Evolutionary conservation across 345 rosid species (phyloP), one percentile per base, ranked within the genome.

Genomic region (Brassica incana): DNA sequence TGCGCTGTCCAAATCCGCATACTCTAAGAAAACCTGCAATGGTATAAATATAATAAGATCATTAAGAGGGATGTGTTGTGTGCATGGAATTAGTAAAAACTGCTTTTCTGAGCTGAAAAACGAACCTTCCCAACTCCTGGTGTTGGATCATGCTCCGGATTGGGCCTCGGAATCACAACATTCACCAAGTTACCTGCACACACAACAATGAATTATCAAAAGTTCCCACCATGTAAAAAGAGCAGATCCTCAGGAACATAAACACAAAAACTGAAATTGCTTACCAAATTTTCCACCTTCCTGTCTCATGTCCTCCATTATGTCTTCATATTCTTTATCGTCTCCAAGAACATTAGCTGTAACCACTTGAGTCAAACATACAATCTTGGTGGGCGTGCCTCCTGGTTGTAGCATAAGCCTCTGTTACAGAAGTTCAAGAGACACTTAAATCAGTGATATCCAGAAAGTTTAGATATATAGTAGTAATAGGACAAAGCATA

Each of bases 351-450:
- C 97, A 84, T 93, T 94, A 40, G 73, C 88, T 74, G 82, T 74
- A 75, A 93, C 93, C 10, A 94, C 99, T 87, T 90, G 91, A 62
- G 99, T 90, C 69, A 96, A 86, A 84, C 97, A 90, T 14, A 95
- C 94, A 74, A 96, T 92, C 81, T 87, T 93, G 8, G 97, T 90
- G 7, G 97, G 87, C 50, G 82, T 82, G 6, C 83, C 86, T 63
- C 88, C 88, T 23, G 97, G 97, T 52, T 91, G 99, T 25, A 87
- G 83, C 90, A 92, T 88, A 56, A 90, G 88, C 78, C 90, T 90
- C 97, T 95, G 90, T 78, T 74, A 45, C 63, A 48, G 10, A 33
- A 66, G 33, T 52, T 77, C 50, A 6, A 65, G 5, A 71, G 1
- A 59, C 0, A 29, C 12, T 16, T 65, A 0, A 48, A 72, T 78